Conservation (phyloP, 164 flowering plant species). For the Tinospora cordifolia region DNA sequence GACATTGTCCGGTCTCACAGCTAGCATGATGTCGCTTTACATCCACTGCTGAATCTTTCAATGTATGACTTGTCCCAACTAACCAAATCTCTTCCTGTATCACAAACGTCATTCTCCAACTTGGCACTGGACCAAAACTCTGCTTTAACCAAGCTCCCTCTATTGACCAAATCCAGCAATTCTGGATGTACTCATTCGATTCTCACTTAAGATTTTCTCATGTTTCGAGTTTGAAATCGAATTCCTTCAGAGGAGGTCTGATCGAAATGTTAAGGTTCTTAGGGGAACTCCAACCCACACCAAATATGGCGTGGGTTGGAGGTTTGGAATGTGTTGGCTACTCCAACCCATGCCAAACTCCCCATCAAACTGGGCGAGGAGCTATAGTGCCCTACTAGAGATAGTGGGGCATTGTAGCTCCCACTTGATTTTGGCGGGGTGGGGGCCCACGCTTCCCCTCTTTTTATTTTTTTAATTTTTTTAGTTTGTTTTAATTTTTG, state of each 20-base stretch:
- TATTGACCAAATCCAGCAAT: constrained; percentile 59
- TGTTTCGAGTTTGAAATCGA: constrained; percentile 51
- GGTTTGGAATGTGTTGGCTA: too few species aligned
- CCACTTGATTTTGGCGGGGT: too few species aligned
- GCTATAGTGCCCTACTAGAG: too few species aligned
- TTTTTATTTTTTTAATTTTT: too few species aligned
- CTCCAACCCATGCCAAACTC: too few species aligned
- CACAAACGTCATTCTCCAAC: constrained; percentile 67
- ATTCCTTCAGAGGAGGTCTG: constrained; percentile 64
- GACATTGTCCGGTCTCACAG: constrained; percentile 77
- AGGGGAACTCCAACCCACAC: too few species aligned
- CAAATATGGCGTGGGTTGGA: too few species aligned
- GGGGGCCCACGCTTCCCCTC: too few species aligned
- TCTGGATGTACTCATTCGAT: constrained; percentile 52
- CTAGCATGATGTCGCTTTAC: constrained; percentile 66
- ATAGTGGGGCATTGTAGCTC: too few species aligned
- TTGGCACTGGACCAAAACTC: constrained; percentile 73
- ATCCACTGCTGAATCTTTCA: constrained; percentile 40
- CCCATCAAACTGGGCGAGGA: too few species aligned
- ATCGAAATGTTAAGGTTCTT: constrained; percentile 31
- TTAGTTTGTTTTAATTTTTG: too few species aligned
- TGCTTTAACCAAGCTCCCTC: constrained; percentile 58
- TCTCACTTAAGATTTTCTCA: constrained; percentile 28
- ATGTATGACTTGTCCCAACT: constrained; percentile 65
- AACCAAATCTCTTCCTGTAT: constrained; percentile 90